A percentile compares a stretch with the other conserved stretches of the same genome.
phyloP scores from a whole-genome alignment of 768 basidiomycete species.

The Paxillus ammoniavirescens region DNA sequence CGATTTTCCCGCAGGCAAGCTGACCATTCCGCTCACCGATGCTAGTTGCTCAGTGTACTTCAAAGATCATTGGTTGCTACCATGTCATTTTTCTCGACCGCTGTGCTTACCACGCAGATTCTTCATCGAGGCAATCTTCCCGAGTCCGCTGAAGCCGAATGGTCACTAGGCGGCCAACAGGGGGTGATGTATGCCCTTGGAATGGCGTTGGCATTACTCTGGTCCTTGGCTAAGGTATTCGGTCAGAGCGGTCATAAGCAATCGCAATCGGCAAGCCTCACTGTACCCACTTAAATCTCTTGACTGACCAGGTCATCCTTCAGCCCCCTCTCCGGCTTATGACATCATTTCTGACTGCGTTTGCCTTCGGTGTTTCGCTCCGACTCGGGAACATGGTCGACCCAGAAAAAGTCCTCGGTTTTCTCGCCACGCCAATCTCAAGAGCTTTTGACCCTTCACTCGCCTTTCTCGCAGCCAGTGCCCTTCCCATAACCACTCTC shows the following conservation, averaged over 20 bases:
- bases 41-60: conserved; percentile 1
- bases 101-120: conserved; percentile 42
- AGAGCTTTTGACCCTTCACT: conserved; percentile 57
- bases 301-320: conserved; percentile 3
- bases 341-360: conserved; percentile 40
- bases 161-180: conserved; percentile 39
- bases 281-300: background rate
- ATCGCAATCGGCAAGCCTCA: background rate
- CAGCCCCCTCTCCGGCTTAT: conserved; percentile 33
- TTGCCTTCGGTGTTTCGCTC: conserved; percentile 54
- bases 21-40: background rate
- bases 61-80: conserved; percentile 55
- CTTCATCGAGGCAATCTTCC: conserved; percentile 36
- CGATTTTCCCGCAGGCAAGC: conserved; percentile 53
- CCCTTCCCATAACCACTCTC: conserved; percentile 43
- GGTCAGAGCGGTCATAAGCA: background rate
- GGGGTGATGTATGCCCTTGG: conserved; percentile 25
- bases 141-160: conserved; percentile 32
- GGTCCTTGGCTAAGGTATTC: background rate
- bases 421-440: conserved; percentile 50
- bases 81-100: conserved; percentile 50
- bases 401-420: conserved; percentile 46
- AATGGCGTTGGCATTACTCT: conserved; percentile 7
- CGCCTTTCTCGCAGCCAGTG: conserved; percentile 50
- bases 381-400: conserved; percentile 54